These are phyloP conservation scores for Paramyrothecium roridum DNA, from an alignment of 2,329 filamentous ascomycete genomes.

Conservation along the genomic window DNA sequence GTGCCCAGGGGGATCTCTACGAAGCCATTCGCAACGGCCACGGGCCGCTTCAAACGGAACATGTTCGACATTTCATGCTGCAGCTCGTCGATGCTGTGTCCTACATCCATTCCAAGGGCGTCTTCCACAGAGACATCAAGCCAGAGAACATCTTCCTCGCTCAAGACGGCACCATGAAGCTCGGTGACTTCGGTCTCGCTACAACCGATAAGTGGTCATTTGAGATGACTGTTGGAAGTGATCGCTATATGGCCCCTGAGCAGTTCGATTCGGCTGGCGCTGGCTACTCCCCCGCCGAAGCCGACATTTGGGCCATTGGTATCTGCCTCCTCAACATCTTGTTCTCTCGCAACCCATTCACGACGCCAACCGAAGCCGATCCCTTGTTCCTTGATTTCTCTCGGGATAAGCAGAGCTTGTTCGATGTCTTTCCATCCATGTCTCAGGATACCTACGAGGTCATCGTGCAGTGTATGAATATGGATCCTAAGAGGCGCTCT, in stretches of 20 bases:
- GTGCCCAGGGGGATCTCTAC: conserved; percentile 91
- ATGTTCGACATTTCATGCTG: conserved; percentile 96
- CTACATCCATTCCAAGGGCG: conserved; percentile 84
- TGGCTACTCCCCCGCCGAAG: conserved; percentile 89
- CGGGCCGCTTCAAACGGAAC: conserved; percentile 89
- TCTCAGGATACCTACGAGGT: conserved; percentile 97
- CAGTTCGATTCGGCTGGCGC: conserved; percentile 86
- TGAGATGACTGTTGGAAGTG: conserved; percentile 91
- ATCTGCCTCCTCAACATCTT: conserved; percentile 95
- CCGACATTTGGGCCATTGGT: conserved; percentile 95
- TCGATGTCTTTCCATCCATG: conserved; percentile 98
- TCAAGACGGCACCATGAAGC: conserved; percentile 84
- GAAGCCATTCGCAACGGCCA: conserved; percentile 89
- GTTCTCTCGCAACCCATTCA: conserved; percentile 96
- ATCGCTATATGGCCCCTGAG: conserved; percentile 98
- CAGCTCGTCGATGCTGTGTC: conserved; percentile 86
- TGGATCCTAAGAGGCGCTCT: conserved; percentile 88
- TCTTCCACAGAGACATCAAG: conserved; percentile 98
- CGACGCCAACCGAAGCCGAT: conserved; percentile 84
- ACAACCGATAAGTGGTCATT: conserved; percentile 87
- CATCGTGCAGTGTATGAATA: conserved; percentile 81
- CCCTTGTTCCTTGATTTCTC: conserved; percentile 91
- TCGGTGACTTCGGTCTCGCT: conserved; percentile 93
- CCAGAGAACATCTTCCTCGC: conserved; percentile 98
- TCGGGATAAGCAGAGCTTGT: conserved; percentile 89